These are phyloP conservation scores for Saturnispora mendoncae DNA, from an alignment of 805 yeast genomes.

Conservation along the genomic window DNA sequence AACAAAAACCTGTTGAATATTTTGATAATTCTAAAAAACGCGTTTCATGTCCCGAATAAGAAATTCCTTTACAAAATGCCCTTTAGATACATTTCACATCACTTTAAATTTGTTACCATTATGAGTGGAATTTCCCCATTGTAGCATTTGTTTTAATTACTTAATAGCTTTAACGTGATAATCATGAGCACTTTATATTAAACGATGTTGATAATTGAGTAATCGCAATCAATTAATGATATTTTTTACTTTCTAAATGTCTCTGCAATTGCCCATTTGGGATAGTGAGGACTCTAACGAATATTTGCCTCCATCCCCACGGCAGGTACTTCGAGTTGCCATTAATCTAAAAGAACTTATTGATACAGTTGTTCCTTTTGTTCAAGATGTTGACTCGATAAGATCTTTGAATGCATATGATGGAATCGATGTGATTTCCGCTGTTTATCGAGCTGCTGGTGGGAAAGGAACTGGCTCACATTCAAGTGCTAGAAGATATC, in stretches of 20 bases:
- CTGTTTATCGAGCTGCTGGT: slow-evolving; percentile 70
- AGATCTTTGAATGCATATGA: slow-evolving; percentile 41
- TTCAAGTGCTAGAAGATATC: slow-evolving; percentile 51
- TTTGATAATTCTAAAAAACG: too few species aligned
- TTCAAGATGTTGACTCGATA: slow-evolving; percentile 39
- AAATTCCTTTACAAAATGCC: too few species aligned
- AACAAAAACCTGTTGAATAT: neutral
- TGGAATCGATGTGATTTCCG: slow-evolving; percentile 47
- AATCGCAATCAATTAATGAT: neutral
- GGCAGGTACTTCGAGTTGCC: slow-evolving; percentile 63
- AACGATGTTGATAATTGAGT: too few species aligned
- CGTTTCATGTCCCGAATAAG: too few species aligned
- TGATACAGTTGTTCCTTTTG: slow-evolving; percentile 58
- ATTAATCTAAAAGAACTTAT: slow-evolving; percentile 64
- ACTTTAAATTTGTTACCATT: too few species aligned
- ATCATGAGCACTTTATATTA: neutral
- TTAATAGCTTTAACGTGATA: too few species aligned
- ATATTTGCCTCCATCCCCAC: slow-evolving; percentile 43
- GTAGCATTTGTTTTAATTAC: too few species aligned
- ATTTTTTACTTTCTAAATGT: too few species aligned
- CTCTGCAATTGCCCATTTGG: slow-evolving; percentile 18
- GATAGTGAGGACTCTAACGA: slow-evolving; percentile 28
- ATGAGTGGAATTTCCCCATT: too few species aligned
- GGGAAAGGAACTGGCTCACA: slow-evolving; percentile 60
- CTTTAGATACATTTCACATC: too few species aligned